These are phyloP conservation scores for Boletales sp. DNA, from an alignment of 768 basidiomycete species.

Conservation along the genomic window DNA sequence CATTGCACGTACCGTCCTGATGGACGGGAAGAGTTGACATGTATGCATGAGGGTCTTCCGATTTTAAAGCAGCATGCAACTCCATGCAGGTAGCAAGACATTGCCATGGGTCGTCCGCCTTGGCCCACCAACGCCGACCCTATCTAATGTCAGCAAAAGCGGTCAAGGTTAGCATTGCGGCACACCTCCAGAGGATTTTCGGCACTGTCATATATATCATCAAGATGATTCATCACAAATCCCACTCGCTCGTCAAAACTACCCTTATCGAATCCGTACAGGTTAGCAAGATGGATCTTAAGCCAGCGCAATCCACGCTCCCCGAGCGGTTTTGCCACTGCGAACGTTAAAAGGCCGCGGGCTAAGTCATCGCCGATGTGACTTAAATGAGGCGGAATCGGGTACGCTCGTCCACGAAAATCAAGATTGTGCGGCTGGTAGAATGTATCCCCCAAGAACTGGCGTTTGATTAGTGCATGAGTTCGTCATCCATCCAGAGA, in stretches of 20 bases:
- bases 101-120: slow-evolving; percentile 97
- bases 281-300: slow-evolving; percentile 90
- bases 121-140: slow-evolving; percentile 84
- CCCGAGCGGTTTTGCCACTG: slow-evolving; percentile 73
- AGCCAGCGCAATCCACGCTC: slow-evolving; percentile 88
- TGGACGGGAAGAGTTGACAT: slow-evolving; percentile 83
- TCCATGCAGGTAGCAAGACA: slow-evolving; percentile 92
- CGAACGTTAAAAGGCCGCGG: slow-evolving; percentile 84
- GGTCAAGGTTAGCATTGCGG: slow-evolving; percentile 5
- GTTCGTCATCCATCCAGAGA: neutral
- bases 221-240: slow-evolving; percentile 69
- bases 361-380: slow-evolving; percentile 95
- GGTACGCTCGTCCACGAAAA: slow-evolving; percentile 96
- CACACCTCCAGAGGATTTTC: slow-evolving; percentile 71
- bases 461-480: neutral
- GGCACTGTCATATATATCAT: slow-evolving; percentile 80
- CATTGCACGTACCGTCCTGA: slow-evolving; percentile 98
- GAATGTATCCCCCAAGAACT: slow-evolving; percentile 86
- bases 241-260: slow-evolving; percentile 88
- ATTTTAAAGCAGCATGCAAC: slow-evolving; percentile 73
- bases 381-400: slow-evolving; percentile 91
- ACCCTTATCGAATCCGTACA: slow-evolving; percentile 93
- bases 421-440: slow-evolving; percentile 96
- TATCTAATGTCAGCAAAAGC: slow-evolving; percentile 23
- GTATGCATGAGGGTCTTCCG: slow-evolving; percentile 54